Evolutionary conservation across 192 early-diverging fungal genomes (phyloP), one percentile per base, ranked within the genome.

Genomic region (Umbelopsis isabellina): DNA sequence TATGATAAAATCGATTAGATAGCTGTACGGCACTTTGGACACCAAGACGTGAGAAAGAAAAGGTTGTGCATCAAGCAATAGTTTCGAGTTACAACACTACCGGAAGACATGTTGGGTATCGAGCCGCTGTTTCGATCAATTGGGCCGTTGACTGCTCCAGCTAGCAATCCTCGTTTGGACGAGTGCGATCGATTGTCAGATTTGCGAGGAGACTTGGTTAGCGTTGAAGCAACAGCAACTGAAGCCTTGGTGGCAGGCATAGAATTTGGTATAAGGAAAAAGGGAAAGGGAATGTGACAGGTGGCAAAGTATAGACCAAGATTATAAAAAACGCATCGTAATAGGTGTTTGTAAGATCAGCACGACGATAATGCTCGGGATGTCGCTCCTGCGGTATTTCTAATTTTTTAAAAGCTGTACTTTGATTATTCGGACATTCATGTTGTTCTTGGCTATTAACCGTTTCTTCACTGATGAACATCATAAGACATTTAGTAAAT

Each of bases 11-110:
- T 51, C 21, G 23, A 9, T 61, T 35, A 61, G 30, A 61, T 61
- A 35, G 55, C 23, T 22, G 55, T 61, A 18, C 30, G 18, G 55
- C 55, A 61, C 11, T 61, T 61, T 25, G 55, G 55, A 8, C 55
- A 61, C 55, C 55, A 61, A 61, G 55, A 61, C 16, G 55, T 61
- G 2, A 61, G 27, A 25, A 61, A 61, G 18, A 61, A 61, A 4
- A 61, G 30, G 30, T 61, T 61, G 55, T 61, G 55, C 33, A 35
- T 30, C 25, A 61, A 61, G 30, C 55, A 61, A n/a, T 61, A 61
- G 30, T 61, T 61, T 61, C 55, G 55, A 35, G 55, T 30, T 18
- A 61, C 55, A 33, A 61, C 33, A 35, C 55, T 61, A 4, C 55
- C 55, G 5, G 55, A 16, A 35, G 10, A 35, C 27, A 61, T 16